Evolutionary conservation across 345 rosid species (phyloP).

Genomic region (Kernera saxatilis): DNA sequence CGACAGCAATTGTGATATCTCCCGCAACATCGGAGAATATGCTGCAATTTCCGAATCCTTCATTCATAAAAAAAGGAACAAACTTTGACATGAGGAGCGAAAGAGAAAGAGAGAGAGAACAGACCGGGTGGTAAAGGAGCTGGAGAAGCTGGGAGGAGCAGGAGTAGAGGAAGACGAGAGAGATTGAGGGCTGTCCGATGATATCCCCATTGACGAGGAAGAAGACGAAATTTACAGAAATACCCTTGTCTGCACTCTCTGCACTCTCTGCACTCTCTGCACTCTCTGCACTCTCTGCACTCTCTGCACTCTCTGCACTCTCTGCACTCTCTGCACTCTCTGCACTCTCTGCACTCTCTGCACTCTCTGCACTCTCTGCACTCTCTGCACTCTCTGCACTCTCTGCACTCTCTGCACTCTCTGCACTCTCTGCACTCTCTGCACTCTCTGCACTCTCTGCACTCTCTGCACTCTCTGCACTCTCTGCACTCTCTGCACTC

Average conservation of each 20-base stretch:
- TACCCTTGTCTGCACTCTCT: not conserved
- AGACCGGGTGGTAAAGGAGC: constrained; percentile 45
- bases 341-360: constrained; percentile 4
- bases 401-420: not conserved
- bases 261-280: not conserved
- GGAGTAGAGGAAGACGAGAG: too few species aligned
- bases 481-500: not conserved
- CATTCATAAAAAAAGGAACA: not conserved
- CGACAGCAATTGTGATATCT: too few species aligned
- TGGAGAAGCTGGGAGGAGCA: constrained; percentile 39
- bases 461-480: not conserved
- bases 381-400: not conserved
- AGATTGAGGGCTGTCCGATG: not conserved
- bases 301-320: not conserved
- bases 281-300: not conserved
- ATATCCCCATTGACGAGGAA: constrained; percentile 4
- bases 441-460: not conserved
- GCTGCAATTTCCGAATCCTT: too few species aligned
- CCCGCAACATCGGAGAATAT: too few species aligned
- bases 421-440: not conserved
- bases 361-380: not conserved
- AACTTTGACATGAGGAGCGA: not conserved
- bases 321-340: not conserved
- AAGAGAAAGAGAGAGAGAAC: not conserved
- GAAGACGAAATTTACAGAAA: not conserved